These are phyloP conservation scores for Trichoderma sp. DNA, from an alignment of 2,329 filamentous ascomycete species.

Conservation along the genomic window DNA sequence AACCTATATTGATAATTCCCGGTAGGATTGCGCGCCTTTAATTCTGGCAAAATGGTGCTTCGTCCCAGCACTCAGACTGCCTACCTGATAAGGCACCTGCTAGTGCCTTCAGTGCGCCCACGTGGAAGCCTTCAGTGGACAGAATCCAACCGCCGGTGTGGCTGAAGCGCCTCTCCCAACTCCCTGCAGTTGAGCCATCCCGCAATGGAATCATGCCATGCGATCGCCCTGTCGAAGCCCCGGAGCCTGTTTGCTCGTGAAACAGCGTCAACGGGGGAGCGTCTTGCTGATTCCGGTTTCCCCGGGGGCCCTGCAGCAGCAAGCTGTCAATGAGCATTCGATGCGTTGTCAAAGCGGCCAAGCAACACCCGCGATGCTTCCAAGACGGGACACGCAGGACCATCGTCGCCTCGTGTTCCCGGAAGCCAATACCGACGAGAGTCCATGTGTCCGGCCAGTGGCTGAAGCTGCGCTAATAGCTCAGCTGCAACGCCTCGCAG, in stretches of 20 bases:
- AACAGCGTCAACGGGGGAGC: neutral
- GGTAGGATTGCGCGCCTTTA: neutral
- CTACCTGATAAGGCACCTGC: neutral
- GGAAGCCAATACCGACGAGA: neutral
- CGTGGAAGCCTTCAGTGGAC: slow-evolving; percentile 9
- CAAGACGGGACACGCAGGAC: neutral
- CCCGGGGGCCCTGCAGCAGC: neutral
- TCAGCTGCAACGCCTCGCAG: slow-evolving; percentile 18
- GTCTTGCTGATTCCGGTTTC: neutral
- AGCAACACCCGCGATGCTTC: neutral
- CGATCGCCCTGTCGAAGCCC: neutral
- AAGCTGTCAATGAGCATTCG: neutral
- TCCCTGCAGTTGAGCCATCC: neutral
- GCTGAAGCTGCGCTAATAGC: slow-evolving; percentile 6
- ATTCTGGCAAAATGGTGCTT: neutral
- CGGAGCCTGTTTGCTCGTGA: neutral
- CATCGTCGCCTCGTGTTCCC: neutral
- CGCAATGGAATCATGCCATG: neutral
- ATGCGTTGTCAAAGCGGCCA: neutral
- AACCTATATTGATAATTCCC: neutral
- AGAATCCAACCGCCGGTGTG: neutral
- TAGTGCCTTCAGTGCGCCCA: neutral
- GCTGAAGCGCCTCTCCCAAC: slow-evolving; percentile 1
- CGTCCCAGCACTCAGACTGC: neutral
- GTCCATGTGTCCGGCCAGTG: neutral